Base-by-base conservation (phyloP, 805 yeast species). In the Ogataea nakhonphanomensis region DNA sequence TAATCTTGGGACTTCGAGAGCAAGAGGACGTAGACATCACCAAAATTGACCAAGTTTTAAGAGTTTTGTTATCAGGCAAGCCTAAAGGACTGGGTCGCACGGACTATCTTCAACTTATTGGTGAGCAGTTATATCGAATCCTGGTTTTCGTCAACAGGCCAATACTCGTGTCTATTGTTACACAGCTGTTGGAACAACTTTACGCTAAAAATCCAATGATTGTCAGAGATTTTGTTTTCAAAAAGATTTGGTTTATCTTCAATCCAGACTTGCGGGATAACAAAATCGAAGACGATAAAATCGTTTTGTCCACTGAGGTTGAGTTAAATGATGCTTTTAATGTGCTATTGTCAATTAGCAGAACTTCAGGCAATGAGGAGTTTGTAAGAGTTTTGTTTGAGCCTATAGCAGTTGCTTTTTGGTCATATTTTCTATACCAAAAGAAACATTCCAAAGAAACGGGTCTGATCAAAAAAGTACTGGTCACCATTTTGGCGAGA, bases 1-100 rank as follows among this genome's bases (percentile, higher is more conserved):
- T 85, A 46, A 69, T 85, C 0, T 66, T 84, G 10, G 95, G 95
- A 0, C 66, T 85, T 20, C 67, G 96, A 41, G 95, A 87, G 30
- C 70, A 72, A 39, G 91, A 83, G 41, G 79, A 78, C 9, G 61
- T 88, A 10, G 80, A 79, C 46, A 61, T 79, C n/a, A 78, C 76
- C 24, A 83, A 79, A 48, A 68, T 86, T 34, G 78, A 77, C 21
- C 75, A 80, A 42, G 84, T 86, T 1, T 76, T 84, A n/a, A 73
- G 71, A 30, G 70, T 87, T 2, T 58, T 91, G 11, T 57, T 83
- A 22, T 40, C 44, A n/a, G 62, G 80, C 12, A 80, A 79, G 44
- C 96, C 97, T 0, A 64, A 61, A 33, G 52, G 55, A 0, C 53
- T 81, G 7, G 40, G 69, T 1, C 66, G 78, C 0, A 59, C 55